Evolutionary conservation across 331 rosid genomes (phyloP).

Genomic region (Cydonia oblonga): DNA sequence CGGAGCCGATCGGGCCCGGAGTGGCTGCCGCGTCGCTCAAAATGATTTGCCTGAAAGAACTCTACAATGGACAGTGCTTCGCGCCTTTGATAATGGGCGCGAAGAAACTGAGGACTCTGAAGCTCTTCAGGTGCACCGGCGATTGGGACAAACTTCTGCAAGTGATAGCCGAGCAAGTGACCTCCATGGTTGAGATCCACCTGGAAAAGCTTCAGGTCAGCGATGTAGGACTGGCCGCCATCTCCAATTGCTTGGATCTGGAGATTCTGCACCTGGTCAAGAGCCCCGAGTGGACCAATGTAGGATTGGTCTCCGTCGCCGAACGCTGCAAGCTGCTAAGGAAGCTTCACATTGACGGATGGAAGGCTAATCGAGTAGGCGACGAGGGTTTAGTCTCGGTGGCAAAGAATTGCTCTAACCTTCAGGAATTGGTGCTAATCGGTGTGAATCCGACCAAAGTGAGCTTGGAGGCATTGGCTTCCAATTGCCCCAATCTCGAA

Average conservation of each 20-base stretch:
- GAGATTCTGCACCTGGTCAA: constrained; percentile 92
- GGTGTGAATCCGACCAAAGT: constrained; percentile 78
- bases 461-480: constrained; percentile 70
- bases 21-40: constrained; percentile 47
- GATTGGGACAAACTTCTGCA: constrained; percentile 85
- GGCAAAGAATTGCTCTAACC: constrained; percentile 64
- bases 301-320: constrained; percentile 28
- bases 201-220: constrained; percentile 85
- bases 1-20: constrained; percentile 80
- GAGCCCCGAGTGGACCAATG: constrained; percentile 69
- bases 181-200: constrained; percentile 64
- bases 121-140: constrained; percentile 81
- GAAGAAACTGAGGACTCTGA: constrained; percentile 63
- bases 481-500: constrained; percentile 79
- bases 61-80: constrained; percentile 81
- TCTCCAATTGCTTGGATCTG: constrained; percentile 53
- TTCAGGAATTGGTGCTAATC: constrained; percentile 83
- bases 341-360: constrained; percentile 94
- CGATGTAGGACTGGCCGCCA: constrained; percentile 59
- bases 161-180: constrained; percentile 26
- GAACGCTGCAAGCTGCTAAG: constrained; percentile 73
- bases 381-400: constrained; percentile 77
- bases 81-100: constrained; percentile 76
- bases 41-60: constrained; percentile 77
- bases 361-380: constrained; percentile 85